Evolutionary conservation across 1,284 basidiomycete genomes (phyloP), one percentile per base, ranked within the genome.

Genomic region (Fomitopsis betulina): DNA sequence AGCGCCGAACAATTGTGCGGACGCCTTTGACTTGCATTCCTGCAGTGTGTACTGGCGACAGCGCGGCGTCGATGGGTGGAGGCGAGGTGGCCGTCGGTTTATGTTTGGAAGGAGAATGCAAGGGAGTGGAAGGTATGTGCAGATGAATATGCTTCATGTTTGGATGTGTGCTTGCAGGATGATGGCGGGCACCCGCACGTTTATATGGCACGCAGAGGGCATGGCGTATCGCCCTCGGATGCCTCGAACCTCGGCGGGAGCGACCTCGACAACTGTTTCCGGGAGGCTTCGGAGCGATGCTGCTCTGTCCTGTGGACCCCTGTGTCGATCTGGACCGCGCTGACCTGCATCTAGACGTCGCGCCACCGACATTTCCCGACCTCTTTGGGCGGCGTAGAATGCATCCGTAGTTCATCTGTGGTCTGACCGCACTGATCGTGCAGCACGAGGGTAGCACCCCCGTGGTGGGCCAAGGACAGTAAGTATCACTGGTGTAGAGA

Each of bases 1-100:
- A 37, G 25, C 53, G 54, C 47, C 38, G 50, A n/a, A 58, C 59
- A 25, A 60, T 9, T 10, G 45, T 43, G 47, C 55, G 55, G 27
- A 60, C 51, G 42, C 55, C 58, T 45, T 54, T 56, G 54, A 49
- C 33, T 19, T 49, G 55, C 58, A 43, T 49, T 38, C 54, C 33
- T 38, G 51, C 45, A 47, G 45, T 17, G 27, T 25, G 45, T 12
- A 37, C 56, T 9, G 49, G 30, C 32, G 25, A 32, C 49, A 33
- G 33, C 32, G 19, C 56, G 19, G 21, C 19, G 53, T 54, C 45
- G 51, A 25, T 32, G 52, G 52, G 25, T 8, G 42, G 5, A 25
- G 39, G 17, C n/a, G 51, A 23, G 13, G 2, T 13, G 25, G 27
- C 4, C 45, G 27, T 47, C 40, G 33, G 35, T 47, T 51, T 52